Evolutionary conservation across 768 basidiomycete genomes (phyloP), one percentile per base, ranked within the genome.

Genomic region (Suillus lakei): DNA sequence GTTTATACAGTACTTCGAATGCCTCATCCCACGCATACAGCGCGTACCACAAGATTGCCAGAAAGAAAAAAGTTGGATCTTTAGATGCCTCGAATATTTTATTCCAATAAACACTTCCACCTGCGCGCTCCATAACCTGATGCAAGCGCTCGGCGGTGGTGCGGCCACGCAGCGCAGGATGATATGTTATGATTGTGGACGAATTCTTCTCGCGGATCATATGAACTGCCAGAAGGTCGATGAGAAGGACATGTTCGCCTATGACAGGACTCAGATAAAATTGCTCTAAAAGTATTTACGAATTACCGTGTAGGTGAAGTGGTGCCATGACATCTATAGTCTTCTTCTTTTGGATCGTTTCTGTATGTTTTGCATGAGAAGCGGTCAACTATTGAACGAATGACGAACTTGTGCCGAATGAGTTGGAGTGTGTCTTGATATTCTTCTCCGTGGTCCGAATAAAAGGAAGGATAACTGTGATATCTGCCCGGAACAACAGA

Each of bases 11-110:
- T 13, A 73, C 70, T 68, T 85, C 84, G 34, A 85, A 74, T 4
- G 82, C 74, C 71, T 86, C 84, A 62, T 86, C 85, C 83, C 84
- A 86, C 1, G 83, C 79, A 69, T 86, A 86, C 12, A 85, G 70
- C 2, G 82, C 81, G 65, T 84, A 83, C 85, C 85, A 86, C 41
- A 86, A 69, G 16, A 83, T 71, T 51, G 80, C 76, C 15, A 86
- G 66, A 38, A 86, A 74, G 34, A 86, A 74, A 85, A 85, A 84
- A 1, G 84, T 86, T 5, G 84, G 82, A 64, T 85, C 84, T 7
- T 69, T 73, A 66, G 15, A 63, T 51, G 63, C 41, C n/a, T 59
- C n/a, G 41, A 70, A 66, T 63, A 70, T 66, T 53, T 68, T 58
- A 12, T 48, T 26, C 67, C 69, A 68, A 55, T 68, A 70, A 3